A percentile compares a stretch with the other conserved stretches of the same genome.
Evolutionary conservation across 345 rosid genomes (phyloP).

Genomic region (Physaria fendleri): DNA sequence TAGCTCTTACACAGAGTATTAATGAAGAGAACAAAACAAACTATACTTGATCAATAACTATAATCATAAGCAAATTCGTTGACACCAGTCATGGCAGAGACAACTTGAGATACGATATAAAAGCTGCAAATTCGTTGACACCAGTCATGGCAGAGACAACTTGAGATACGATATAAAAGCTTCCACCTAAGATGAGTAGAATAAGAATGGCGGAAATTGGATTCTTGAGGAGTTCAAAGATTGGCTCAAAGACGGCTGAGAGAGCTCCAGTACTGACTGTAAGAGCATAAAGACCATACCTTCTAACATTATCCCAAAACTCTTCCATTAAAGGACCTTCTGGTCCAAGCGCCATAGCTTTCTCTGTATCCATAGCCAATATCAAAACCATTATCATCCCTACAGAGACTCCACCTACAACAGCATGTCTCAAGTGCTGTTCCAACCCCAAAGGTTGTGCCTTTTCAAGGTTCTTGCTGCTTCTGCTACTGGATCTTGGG

Average conservation of each 20-base stretch:
- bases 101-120: conserved; percentile 63
- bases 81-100: conserved; percentile 80
- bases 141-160: conserved; percentile 86
- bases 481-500: no score
- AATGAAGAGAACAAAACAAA: conserved; percentile 4
- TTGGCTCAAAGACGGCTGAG: conserved; percentile 54
- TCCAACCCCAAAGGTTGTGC: conserved; percentile 16
- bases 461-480: conserved; percentile 11
- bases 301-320: conserved; percentile 97
- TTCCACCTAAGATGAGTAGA: conserved; percentile 55
- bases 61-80: conserved; percentile 66
- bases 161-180: conserved; percentile 59
- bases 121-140: no score
- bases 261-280: conserved; percentile 92
- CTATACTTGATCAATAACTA: conserved; percentile 16
- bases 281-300: conserved; percentile 87
- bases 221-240: conserved; percentile 69
- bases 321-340: conserved; percentile 88
- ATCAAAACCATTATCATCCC: conserved; percentile 42
- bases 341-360: conserved; percentile 80
- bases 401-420: conserved; percentile 49
- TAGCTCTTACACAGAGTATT: conserved; percentile 2
- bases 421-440: conserved; percentile 32
- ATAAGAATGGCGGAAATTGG: conserved; percentile 75
- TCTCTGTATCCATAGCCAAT: conserved; percentile 47